These are phyloP conservation scores for Xylaria multiplex DNA, from an alignment of 2,329 filamentous ascomycete species.

Conservation along the genomic window DNA sequence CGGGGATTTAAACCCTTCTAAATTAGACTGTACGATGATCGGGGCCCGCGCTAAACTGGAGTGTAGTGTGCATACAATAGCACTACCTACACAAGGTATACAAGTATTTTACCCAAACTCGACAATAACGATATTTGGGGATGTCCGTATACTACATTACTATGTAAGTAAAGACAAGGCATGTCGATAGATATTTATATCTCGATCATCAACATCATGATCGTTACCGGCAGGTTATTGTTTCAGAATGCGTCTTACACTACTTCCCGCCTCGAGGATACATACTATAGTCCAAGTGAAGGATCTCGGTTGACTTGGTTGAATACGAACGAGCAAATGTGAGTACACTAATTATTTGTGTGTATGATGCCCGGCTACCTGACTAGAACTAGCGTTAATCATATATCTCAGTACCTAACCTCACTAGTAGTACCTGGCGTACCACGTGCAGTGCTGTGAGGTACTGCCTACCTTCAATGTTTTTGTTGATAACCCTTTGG, in stretches of 20 bases:
- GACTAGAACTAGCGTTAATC: too few relatives aligned
- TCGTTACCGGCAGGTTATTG: conserved; percentile 18
- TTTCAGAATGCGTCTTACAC: conserved; percentile 27
- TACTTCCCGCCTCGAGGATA: conserved; percentile 10
- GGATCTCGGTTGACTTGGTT: conserved; percentile 1
- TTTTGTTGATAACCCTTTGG: background rate
- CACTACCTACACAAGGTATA: too few relatives aligned
- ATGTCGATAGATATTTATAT: conserved; percentile 25
- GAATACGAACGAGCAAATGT: background rate
- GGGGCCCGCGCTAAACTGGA: background rate
- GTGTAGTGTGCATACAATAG: too few relatives aligned
- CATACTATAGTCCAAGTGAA: background rate
- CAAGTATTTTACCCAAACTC: background rate
- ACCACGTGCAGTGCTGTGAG: background rate
- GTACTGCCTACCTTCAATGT: background rate
- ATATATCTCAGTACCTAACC: too few relatives aligned
- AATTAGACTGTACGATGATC: background rate
- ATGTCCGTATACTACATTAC: background rate
- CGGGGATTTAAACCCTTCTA: background rate
- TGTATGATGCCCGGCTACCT: too few relatives aligned
- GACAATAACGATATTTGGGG: background rate
- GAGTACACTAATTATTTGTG: background rate
- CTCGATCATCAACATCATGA: conserved; percentile 25
- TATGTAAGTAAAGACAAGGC: background rate
- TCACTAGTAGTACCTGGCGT: too few relatives aligned